A percentile compares a stretch with the other conserved stretches of the same genome.
Evolutionary conservation across 2,329 filamentous ascomycete species (phyloP).

Genomic region (Penicillium sp.): DNA sequence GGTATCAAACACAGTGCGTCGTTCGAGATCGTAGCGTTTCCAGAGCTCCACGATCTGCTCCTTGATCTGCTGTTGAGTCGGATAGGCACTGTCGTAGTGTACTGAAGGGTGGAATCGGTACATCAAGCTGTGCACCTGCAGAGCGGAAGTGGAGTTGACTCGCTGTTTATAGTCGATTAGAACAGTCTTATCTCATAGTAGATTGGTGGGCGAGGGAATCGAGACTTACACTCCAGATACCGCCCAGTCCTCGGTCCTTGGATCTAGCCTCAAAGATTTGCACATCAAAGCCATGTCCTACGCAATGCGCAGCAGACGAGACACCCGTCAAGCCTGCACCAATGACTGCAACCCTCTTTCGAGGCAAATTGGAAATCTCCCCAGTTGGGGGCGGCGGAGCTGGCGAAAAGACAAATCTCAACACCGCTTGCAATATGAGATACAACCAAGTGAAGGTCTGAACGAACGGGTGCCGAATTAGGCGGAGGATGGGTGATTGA

Average conservation of each 20-base stretch:
- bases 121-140: constrained; percentile 85
- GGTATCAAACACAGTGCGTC: constrained; percentile 71
- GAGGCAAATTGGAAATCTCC: constrained; percentile 47
- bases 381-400: constrained; percentile 64
- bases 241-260: constrained; percentile 65
- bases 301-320: constrained; percentile 76
- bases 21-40: constrained; percentile 71
- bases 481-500: constrained; percentile 20
- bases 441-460: constrained; percentile 35
- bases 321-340: constrained; percentile 74
- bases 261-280: constrained; percentile 73
- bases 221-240: constrained; percentile 72
- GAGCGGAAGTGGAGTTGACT: constrained; percentile 78
- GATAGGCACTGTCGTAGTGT: constrained; percentile 74
- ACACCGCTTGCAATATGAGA: constrained; percentile 30
- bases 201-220: neutral
- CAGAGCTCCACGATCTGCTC: constrained; percentile 71
- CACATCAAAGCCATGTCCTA: constrained; percentile 83
- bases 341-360: constrained; percentile 67
- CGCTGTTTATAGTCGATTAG: constrained; percentile 48
- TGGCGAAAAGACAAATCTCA: constrained; percentile 63
- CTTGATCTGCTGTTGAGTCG: constrained; percentile 73
- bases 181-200: neutral
- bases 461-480: constrained; percentile 33
- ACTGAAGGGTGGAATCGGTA: constrained; percentile 85